Percentiles rank a stretch among this genome's conserved stretches.
These are phyloP conservation scores for Yamadazyma triangularis DNA, from an alignment of 1,139 yeast species.

Conservation along the genomic window DNA sequence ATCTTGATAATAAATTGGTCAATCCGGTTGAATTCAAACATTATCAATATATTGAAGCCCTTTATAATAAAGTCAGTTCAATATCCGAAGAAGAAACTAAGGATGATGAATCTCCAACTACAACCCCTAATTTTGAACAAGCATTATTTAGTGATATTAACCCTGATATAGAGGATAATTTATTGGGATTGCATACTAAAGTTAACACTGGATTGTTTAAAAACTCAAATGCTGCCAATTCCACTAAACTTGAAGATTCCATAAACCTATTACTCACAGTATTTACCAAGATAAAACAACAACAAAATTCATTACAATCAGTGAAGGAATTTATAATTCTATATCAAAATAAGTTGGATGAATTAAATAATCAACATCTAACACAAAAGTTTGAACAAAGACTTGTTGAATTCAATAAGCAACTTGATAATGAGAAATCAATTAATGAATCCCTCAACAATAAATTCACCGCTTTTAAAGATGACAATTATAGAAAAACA, in stretches of 20 bases:
- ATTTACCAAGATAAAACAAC: conserved; percentile 33
- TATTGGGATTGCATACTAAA: conserved; percentile 52
- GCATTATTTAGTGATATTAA: conserved; percentile 78
- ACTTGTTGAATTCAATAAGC: conserved; percentile 16
- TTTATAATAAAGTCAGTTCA: conserved; percentile 17
- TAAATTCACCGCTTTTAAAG: conserved; percentile 16
- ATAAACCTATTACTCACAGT: conserved; percentile 25
- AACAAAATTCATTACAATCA: conserved; percentile 27
- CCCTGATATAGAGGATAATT: conserved; percentile 55
- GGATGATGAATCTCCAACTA: conserved; percentile 4
- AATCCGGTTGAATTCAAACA: conserved; percentile 35
- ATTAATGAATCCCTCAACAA: conserved; percentile 16
- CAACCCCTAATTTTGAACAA: conserved; percentile 45
- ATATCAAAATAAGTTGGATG: conserved; percentile 24
- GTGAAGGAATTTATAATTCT: conserved; percentile 26
- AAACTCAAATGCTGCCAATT: conserved; percentile 55
- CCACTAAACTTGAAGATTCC: conserved; percentile 45
- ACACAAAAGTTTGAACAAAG: conserved; percentile 19
- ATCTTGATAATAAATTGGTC: conserved; percentile 5
- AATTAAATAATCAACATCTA: conserved; percentile 25
- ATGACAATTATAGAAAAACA: conserved; percentile 14
- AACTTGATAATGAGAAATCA: conserved; percentile 17
- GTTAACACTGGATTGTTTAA: conserved; percentile 59
- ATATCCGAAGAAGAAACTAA: conserved; percentile 3
- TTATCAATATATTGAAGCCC: conserved; percentile 39